Evolutionary conservation across 495 filamentous ascomycete genomes (phyloP).

Genomic region (Apiosordaria backusii): DNA sequence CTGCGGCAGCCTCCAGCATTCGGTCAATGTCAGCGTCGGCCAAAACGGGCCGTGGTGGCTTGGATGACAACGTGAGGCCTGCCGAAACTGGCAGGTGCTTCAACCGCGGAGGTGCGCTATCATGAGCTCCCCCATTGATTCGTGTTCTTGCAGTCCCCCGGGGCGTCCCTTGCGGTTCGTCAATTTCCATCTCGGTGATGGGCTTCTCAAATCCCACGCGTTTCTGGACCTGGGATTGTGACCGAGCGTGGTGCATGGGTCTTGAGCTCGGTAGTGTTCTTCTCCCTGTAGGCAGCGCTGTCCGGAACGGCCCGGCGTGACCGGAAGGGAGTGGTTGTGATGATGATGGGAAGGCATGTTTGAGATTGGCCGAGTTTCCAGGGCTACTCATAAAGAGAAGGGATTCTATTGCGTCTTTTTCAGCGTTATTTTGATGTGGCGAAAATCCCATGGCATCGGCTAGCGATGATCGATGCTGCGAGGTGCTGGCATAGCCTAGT

Average conservation of each 20-base stretch:
- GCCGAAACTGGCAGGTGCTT: constrained; percentile 40
- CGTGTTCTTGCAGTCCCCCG: constrained; percentile 42
- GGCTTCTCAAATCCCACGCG: constrained; percentile 49
- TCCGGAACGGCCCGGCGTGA: constrained; percentile 27
- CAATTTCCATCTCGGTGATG: constrained; percentile 42
- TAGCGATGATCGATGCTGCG: constrained; percentile 50
- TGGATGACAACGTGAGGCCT: constrained; percentile 35
- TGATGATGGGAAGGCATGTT: constrained; percentile 43
- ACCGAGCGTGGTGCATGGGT: constrained; percentile 34
- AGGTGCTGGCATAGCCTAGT: constrained; percentile 19
- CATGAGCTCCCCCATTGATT: constrained; percentile 30
- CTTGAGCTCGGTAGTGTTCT: constrained; percentile 46
- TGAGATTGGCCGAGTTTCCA: constrained; percentile 62
- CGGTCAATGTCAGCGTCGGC: constrained; percentile 45
- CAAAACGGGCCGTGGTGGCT: constrained; percentile 34
- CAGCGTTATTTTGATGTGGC: constrained; percentile 54
- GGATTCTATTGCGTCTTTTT: constrained; percentile 85
- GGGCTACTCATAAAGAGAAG: constrained; percentile 86
- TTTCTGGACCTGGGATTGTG: constrained; percentile 35
- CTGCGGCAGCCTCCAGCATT: constrained; percentile 44
- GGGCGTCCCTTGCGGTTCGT: constrained; percentile 36
- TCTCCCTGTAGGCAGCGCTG: constrained; percentile 41
- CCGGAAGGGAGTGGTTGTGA: constrained; percentile 32
- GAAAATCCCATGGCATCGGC: constrained; percentile 58
- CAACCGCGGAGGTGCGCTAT: constrained; percentile 18